Evolutionary conservation across 2,329 filamentous ascomycete species (phyloP), one percentile per base, ranked within the genome.

Genomic region (Monilinia polystroma): DNA sequence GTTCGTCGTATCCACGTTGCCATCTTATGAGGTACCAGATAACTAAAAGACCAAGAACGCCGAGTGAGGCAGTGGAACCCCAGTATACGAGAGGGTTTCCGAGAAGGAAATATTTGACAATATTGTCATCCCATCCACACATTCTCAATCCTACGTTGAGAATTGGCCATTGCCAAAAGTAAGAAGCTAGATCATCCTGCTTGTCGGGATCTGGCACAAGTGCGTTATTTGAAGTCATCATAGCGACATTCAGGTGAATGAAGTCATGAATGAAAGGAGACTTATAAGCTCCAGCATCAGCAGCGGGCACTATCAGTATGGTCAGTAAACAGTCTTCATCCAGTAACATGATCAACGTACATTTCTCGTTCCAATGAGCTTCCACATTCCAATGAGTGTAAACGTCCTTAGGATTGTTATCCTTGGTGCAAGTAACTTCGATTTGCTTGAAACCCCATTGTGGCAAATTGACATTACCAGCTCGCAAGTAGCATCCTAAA

Each of bases 371-470:
- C 78, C 84, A 87, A 80, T 99, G 95, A 66, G 92, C 90, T 82
- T 99, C 95, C 45, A 99, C 90, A 80, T 99, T 99, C 95, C 95
- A 99, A 82, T 98, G 95, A 11, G 95, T 99, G 79, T 96, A 98
- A 52, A 93, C 87, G 78, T 99, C 95, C 64, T 89, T 87, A 8
- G 93, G 92, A 75, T 94, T 95, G 82, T 97, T 97, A 73, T 90
- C 87, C 83, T 96, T 97, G 72, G 90, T 88, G 80, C 95, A 99
- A 35, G 93, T 96, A 47, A 95, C 93, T 81, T 99, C 95, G 72
- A 99, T 98, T 81, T 99, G 95, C 82, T 98, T 97, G 85, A 99
- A 99, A 77, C 95, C 95, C 95, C 95, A 99, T 78, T 98, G 95
- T 63, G 95, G 95, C 70, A 99, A 84, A 80, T 98, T 99, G 74